Base-by-base conservation (phyloP, 108 stramenopile species). In the Aurantiochytrium sp. region DNA sequence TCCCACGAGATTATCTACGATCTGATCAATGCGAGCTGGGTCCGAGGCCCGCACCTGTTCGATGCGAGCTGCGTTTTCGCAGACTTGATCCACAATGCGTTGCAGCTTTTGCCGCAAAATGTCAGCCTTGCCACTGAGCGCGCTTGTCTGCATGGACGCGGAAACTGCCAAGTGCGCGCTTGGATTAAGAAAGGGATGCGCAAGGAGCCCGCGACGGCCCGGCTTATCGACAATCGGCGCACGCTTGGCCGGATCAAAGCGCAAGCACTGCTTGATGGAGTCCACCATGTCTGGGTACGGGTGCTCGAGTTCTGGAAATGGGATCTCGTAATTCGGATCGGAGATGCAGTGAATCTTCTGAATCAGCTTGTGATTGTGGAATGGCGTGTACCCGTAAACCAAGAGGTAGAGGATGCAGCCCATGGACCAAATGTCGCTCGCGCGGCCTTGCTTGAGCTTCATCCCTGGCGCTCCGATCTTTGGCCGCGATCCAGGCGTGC, bases 341-440 rank as follows among this genome's bases (percentile, higher is more conserved):
- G 96, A 95, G 43, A 99, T 98, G n/a, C 97, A 96, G 44, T 96
- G 95, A 0, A 99, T 90, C 92, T 98, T 99, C 89, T 97, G 97
- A 35, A 97, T 96, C 90, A 98, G 96, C 58, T 97, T 96, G 12
- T 96, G 93, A 59, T 96, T 92, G 5, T 96, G 96, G 91, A 99
- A 99, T 44, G 98, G 98, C 6, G 97, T 96, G 89, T 94, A 92
- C 1, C 97, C 97, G 47, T 97, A 97, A 5, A 98, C 94, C 96
- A 99, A 97, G 93, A 98, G 97, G 89, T 99, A 99, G 12, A 99
- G 91, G 57, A 99, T 98, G 89, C 98, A 98, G 6, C 99, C 99
- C 18, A 99, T 92, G 42, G 95, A 96, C 97, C 97, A 97, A 25
- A 98, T 95, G 90, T 98, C 97, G 5, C 51, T 87, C 1, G 94